Base-by-base conservation (phyloP, 1,284 basidiomycete species). In the Pseudozyma hubeiensis region DNA sequence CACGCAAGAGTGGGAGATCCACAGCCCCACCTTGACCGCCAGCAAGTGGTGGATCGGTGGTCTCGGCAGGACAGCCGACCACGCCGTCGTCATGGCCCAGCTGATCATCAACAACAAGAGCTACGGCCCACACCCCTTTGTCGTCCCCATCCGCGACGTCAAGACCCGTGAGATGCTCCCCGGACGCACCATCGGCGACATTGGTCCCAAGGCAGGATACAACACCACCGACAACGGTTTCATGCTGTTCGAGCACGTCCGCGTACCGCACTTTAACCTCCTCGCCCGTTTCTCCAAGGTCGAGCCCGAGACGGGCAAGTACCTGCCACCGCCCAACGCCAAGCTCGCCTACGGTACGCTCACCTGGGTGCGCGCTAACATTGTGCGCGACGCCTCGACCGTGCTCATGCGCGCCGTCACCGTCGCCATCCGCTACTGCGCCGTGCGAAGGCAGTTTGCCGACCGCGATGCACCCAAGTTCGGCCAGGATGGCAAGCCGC, bases 71-170 rank as follows among this genome's bases (percentile, higher is more conserved):
- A 76, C 84, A 11, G 85, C 85, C 0, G 81, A 83, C 59, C 84
- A 85, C 53, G 83, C 84, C 13, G 80, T 85, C 51, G 84, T 86
- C 40, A 85, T 85, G 85, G 85, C 85, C 3, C 85, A 85, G 65
- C 80, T 86, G 19, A 80, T 83, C 47, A 77, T 81, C 66, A 77
- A 83, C 33, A 83, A 83, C 63, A 81, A 82, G 80, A 72, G 76
- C 53, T 77, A 81, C 47, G 85, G 85, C 9, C 83, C 83, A 17
- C 84, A 85, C 65, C 84, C 85, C 0, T 80, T 86, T 61, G 71
- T 86, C 47, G 84, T 85, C 10, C 84, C 81, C 19, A 77, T 86
- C 41, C 81, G 85, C 7, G 85, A 85, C 59, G 30, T 76, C 46
- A 80, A 84, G 69, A 85, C 84, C 5, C 79, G 84, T 43, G 81